Base-by-base conservation (phyloP, 2,329 filamentous ascomycete species). In the Trichoderma breve region DNA sequence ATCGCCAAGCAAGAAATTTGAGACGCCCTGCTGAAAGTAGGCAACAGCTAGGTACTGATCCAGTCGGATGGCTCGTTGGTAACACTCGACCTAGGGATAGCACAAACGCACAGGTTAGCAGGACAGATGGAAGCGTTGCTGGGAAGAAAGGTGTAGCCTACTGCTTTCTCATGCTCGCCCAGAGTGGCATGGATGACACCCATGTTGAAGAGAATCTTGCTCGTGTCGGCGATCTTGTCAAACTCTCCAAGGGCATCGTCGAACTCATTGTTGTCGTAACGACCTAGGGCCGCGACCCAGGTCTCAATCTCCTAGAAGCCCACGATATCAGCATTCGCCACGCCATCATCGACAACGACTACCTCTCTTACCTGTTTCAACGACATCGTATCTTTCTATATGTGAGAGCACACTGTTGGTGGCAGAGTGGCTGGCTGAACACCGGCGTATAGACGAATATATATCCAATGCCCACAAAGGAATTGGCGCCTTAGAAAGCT, bases 121-220 rank as follows among this genome's bases (percentile, higher is more conserved):
- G 62, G 57, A n/a, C 26, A n/a, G 15, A 8, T n/a, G 12, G 14
- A 53, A 18, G 26, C 21, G 24, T 8, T 62, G 39, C 32, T 36
- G 6, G 18, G 21, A 32, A 36, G 8, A 36, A 36, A n/a, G 62
- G 15, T 26, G 70, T 47, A 30, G 87, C 94, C 82, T 86, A 97
- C 95, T 79, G 96, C 96, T 86, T 94, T 94, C 81, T 95, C 93
- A 83, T 99, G 96, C 81, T 98, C 94, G 76, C 96, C 96, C 21
- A 99, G 86, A 0, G 96, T 98, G 51, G 96, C 96, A 85, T 98
- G 93, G 77, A 99, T 98, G 51, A 99, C 95, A 76, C 96, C 96
- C 83, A 95, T 97, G 80, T 99, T 99, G 86, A 99, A 99, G 73
- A 97, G 86, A 74, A 99, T 99, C 86, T 97, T 98, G 77, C 96